These are phyloP conservation scores for Peronospora destructor DNA, from an alignment of 352 stramenopile genomes.

Conservation along the genomic window DNA sequence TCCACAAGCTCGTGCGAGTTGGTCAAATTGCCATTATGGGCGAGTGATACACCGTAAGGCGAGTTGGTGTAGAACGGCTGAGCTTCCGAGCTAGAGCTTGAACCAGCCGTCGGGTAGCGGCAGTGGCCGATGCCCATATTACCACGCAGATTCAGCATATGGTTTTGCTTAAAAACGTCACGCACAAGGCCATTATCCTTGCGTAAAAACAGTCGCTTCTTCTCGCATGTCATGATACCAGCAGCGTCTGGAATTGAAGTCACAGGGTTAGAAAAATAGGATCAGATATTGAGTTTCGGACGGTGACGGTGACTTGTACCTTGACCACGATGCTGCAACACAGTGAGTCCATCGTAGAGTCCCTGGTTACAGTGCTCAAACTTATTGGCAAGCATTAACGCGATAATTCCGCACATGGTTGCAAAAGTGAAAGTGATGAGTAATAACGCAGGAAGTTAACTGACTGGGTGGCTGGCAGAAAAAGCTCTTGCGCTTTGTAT, in stretches of 20 bases:
- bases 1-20: conserved; percentile 95
- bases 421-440: not conserved
- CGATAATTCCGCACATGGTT: conserved; percentile 97
- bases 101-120: conserved; percentile 96
- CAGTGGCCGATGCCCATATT: conserved; percentile 97
- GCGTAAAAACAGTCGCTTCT: conserved; percentile 91
- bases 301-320: not conserved
- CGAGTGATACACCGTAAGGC: conserved; percentile 96
- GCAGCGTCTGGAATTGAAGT: conserved; percentile 57
- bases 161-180: conserved; percentile 98
- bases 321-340: conserved; percentile 97
- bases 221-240: conserved; percentile 94
- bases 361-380: conserved; percentile 91
- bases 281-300: too few relatives aligned
- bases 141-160: conserved; percentile 94
- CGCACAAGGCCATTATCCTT: conserved; percentile 98
- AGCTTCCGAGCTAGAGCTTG: conserved; percentile 84
- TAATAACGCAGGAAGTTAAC: conserved; percentile 4
- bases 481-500: conserved; percentile 24
- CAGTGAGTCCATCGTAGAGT: conserved; percentile 95
- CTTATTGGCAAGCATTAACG: conserved; percentile 92
- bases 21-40: conserved; percentile 98
- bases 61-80: conserved; percentile 99
- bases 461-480: conserved; percentile 17
- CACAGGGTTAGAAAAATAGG: not conserved